Evolutionary conservation across 192 early-diverging fungal species (phyloP).

Genomic region (Linnemannia zychae): DNA sequence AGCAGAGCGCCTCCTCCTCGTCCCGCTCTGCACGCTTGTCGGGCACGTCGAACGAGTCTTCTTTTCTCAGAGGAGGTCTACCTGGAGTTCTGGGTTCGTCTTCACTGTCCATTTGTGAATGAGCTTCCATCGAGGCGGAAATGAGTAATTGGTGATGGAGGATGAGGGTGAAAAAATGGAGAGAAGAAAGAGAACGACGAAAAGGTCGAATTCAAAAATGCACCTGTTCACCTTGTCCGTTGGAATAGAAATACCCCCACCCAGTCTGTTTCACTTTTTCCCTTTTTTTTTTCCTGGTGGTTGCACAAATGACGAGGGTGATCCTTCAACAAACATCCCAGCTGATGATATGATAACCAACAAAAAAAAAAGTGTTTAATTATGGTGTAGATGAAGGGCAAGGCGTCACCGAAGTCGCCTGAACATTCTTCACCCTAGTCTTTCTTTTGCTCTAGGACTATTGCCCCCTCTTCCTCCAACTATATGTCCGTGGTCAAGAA

Average conservation of each 20-base stretch:
- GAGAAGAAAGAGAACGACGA: background rate
- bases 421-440: background rate
- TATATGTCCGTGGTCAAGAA: background rate
- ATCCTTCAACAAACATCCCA: background rate
- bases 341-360: no score
- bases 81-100: background rate
- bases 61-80: background rate
- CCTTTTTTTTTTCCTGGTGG: background rate
- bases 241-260: background rate
- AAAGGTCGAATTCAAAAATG: background rate
- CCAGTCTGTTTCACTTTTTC: no score
- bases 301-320: background rate
- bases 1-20: conserved; percentile 2
- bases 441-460: background rate
- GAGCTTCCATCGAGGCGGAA: background rate
- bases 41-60: conserved; percentile 33
- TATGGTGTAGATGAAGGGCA: no score
- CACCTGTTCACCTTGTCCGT: background rate
- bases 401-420: no score
- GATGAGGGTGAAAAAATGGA: background rate
- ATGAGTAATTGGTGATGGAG: background rate
- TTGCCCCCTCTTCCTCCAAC: background rate
- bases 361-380: background rate
- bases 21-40: background rate
- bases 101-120: background rate